These are phyloP conservation scores for Colletotrichum horii DNA, from an alignment of 2,329 filamentous ascomycete genomes.

Conservation along the genomic window DNA sequence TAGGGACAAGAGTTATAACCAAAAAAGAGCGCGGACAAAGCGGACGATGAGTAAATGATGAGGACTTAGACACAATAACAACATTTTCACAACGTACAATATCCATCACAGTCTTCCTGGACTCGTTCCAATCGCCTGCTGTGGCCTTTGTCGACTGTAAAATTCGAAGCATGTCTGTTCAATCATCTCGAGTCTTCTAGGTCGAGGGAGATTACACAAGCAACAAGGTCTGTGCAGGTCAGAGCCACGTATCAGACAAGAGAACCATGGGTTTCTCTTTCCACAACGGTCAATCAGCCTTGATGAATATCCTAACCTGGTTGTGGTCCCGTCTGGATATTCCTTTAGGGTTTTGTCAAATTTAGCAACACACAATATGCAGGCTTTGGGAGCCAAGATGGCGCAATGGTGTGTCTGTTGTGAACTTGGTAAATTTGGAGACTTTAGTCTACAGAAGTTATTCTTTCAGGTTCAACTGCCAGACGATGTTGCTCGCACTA, in stretches of 20 bases:
- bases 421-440: background rate
- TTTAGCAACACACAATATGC: background rate
- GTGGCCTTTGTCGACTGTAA: background rate
- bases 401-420: background rate
- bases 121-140: background rate
- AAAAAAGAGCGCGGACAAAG: background rate
- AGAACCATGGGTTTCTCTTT: background rate
- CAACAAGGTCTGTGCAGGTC: background rate
- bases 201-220: background rate
- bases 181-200: background rate
- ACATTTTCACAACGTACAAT: background rate
- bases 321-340: background rate
- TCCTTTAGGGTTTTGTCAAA: background rate
- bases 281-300: background rate
- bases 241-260: background rate
- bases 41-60: background rate
- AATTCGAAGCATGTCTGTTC: background rate
- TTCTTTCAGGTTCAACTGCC: background rate
- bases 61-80: background rate
- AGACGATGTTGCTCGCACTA: rapidly evolving
- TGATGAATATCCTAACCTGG: background rate
- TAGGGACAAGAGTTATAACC: background rate
- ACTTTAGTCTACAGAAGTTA: rapidly evolving
- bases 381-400: background rate
- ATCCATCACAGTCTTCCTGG: background rate